These are phyloP conservation scores for Orobanche coerulescens DNA, from an alignment of 257 asterid species.

Conservation along the genomic window DNA sequence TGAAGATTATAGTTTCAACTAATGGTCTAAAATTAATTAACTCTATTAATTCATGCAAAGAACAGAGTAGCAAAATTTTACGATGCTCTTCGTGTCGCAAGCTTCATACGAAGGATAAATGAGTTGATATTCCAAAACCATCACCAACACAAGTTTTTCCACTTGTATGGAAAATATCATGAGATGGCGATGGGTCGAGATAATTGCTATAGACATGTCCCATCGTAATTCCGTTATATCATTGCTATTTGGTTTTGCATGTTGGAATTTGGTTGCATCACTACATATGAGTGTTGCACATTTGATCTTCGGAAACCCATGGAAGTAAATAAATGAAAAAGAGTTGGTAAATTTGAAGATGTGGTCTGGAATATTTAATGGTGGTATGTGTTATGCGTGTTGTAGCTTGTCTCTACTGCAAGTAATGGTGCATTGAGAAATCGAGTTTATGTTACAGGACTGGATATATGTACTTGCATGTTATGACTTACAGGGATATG, in stretches of 20 bases:
- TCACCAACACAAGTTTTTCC: too few relatives aligned
- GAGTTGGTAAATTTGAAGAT: background rate
- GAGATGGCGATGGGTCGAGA: too few relatives aligned
- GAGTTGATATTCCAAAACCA: too few relatives aligned
- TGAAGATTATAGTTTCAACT: too few relatives aligned
- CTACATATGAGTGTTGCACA: background rate
- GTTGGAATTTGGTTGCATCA: background rate
- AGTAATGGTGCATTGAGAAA: background rate
- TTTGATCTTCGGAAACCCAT: background rate
- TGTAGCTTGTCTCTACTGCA: slow-evolving; percentile 6
- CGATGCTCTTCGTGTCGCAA: too few relatives aligned
- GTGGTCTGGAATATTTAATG: background rate
- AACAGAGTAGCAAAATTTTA: too few relatives aligned
- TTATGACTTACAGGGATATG: background rate
- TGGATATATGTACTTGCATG: background rate
- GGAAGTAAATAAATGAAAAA: background rate
- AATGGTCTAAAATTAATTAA: too few relatives aligned
- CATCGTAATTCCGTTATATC: too few relatives aligned
- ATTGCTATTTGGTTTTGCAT: background rate
- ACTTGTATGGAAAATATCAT: too few relatives aligned
- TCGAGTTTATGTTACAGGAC: background rate
- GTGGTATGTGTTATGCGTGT: background rate
- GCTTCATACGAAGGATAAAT: too few relatives aligned
- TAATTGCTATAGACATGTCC: too few relatives aligned
- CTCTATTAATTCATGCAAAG: too few relatives aligned